Base-by-base conservation (phyloP, 768 basidiomycete species). In the Kwoniella pini region DNA sequence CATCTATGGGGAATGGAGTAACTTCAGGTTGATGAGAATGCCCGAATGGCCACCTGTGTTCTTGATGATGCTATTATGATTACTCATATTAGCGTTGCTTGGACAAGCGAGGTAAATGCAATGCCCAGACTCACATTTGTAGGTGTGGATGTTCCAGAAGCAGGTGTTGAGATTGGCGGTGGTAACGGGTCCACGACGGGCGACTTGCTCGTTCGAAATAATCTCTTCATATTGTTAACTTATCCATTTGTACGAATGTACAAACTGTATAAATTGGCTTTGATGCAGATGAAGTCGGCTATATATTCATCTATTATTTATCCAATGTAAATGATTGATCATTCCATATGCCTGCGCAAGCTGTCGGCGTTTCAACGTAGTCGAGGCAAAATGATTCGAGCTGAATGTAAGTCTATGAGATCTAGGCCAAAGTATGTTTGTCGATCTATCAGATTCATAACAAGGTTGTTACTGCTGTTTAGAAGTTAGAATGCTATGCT, bases 181-280 rank as follows among this genome's bases (percentile, higher is more conserved):
- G 72, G 72, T 19, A 74, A 54, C 0, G 72, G 72, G 39, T 68
- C 62, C 28, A 74, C 54, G 22, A 49, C 54, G 24, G 56, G 56
- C 7, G 65, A 46, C 50, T 74, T 74, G 51, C 65, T 67, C 15
- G 62, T 69, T 45, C 70, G 57, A 38, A 74, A 74, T 13, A 74
- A 60, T 33, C 70, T 63, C 58, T 74, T 74, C 72, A 74, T 74
- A 21, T 44, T 42, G 48, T 6, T 50, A 12, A 21, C 24, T 36
- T 30, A 30, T 50, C 11, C 48, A 50, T 50, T 19, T 19, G 48
- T 50, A 21, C 17, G 10, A 19, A 15, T 15, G 7, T 7, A 15
- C 15, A 7, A 15, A 36, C 15, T 7, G 33, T 36, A 15, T 36
- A 36, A 15, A n/a, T n/a, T n/a, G n/a, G n/a, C n/a, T n/a, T n/a